phyloP scores from a whole-genome alignment of 2,329 filamentous ascomycete genomes.

The Epichloe sp. region DNA sequence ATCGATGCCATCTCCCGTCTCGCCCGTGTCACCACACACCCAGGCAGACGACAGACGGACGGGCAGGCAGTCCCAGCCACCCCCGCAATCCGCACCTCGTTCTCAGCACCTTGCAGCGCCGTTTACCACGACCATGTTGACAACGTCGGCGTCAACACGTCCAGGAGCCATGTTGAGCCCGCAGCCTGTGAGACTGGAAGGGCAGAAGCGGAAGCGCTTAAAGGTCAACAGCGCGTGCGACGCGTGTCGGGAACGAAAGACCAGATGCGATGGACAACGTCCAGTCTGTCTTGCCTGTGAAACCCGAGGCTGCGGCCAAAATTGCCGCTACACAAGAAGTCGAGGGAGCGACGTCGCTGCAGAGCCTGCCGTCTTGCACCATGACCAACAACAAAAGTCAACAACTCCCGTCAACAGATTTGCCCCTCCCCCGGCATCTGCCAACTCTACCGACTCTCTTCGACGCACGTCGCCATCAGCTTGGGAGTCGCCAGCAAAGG shows the following conservation, averaged over 20 bases:
- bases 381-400: not conserved
- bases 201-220: not conserved
- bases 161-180: not conserved
- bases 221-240: slow-evolving; percentile 3
- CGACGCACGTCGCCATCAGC: not conserved
- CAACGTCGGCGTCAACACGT: not conserved
- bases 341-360: not conserved
- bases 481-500: not conserved
- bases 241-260: slow-evolving; percentile 2
- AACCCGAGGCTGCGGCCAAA: not conserved
- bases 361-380: not conserved
- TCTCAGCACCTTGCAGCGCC: not conserved
- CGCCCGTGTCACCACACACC: too few relatives aligned
- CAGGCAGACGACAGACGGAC: too few relatives aligned
- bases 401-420: not conserved
- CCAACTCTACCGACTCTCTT: not conserved
- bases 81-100: not conserved
- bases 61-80: too few relatives aligned
- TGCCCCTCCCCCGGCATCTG: not conserved
- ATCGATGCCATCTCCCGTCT: too few relatives aligned
- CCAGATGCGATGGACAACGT: slow-evolving; percentile 1
- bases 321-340: slow-evolving; percentile 1
- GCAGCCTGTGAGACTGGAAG: not conserved
- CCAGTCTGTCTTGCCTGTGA: slow-evolving; percentile 2
- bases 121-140: not conserved